Evolutionary conservation across 805 yeast genomes (phyloP).

Genomic region (Candida gorgasii): DNA sequence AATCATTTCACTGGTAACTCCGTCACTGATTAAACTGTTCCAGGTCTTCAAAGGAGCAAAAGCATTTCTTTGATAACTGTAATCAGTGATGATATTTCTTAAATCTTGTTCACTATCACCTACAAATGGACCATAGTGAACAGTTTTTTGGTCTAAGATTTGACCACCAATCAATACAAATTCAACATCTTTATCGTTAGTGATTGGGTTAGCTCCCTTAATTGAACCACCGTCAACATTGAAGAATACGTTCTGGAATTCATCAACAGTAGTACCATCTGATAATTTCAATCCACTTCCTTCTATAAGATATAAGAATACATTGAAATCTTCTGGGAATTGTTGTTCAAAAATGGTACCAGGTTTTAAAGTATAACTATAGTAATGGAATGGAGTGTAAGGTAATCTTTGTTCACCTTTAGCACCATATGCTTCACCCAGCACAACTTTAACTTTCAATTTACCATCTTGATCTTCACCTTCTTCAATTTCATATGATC

Average conservation of each 20-base stretch:
- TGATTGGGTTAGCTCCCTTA: slow-evolving; percentile 43
- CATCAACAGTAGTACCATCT: slow-evolving; percentile 41
- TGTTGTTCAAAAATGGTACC: slow-evolving; percentile 65
- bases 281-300: slow-evolving; percentile 55
- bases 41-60: slow-evolving; percentile 67
- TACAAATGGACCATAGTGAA: slow-evolving; percentile 92
- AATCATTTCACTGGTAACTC: slow-evolving; percentile 44
- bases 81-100: slow-evolving; percentile 68
- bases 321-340: slow-evolving; percentile 61
- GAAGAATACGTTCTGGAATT: slow-evolving; percentile 60
- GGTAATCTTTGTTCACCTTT: slow-evolving; percentile 74
- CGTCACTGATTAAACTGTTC: slow-evolving; percentile 49
- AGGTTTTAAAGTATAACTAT: slow-evolving; percentile 63
- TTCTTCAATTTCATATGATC: slow-evolving; percentile 67
- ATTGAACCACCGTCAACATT: slow-evolving; percentile 67
- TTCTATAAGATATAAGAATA: slow-evolving; percentile 64
- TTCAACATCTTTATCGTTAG: slow-evolving; percentile 53
- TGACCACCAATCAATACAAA: slow-evolving; percentile 79
- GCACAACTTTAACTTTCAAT: slow-evolving; percentile 67
- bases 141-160: slow-evolving; percentile 68
- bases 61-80: slow-evolving; percentile 67
- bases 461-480: slow-evolving; percentile 63
- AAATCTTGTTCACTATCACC: slow-evolving; percentile 68
- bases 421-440: slow-evolving; percentile 77
- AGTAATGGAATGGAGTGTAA: slow-evolving; percentile 76